Evolutionary conservation across 305 asterid genomes (phyloP).

Genomic region (Caryopteris hybrid): DNA sequence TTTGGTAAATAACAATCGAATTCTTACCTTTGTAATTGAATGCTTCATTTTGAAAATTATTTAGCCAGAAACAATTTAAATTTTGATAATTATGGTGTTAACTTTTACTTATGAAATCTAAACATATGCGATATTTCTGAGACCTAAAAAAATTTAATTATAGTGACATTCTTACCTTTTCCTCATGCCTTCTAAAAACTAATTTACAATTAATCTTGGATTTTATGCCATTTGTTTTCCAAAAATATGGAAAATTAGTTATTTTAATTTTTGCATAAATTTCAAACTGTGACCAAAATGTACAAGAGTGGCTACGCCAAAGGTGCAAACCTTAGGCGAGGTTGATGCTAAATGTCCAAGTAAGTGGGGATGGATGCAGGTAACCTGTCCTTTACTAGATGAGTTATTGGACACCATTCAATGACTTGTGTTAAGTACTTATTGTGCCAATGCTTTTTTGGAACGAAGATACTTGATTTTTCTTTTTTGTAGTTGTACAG

Average conservation of each 20-base stretch:
- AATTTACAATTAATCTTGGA: neutral
- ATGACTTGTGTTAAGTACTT: neutral
- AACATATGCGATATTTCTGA: neutral
- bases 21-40: neutral
- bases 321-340: neutral
- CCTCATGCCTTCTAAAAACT: neutral
- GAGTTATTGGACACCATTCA: neutral
- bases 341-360: neutral
- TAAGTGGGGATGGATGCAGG: constrained; percentile 5
- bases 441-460: neutral
- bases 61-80: neutral
- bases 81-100: neutral
- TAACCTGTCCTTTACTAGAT: neutral
- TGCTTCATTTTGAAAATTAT: neutral
- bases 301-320: neutral
- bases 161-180: neutral
- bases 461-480: neutral
- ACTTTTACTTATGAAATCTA: too few species aligned
- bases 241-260: neutral
- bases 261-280: neutral
- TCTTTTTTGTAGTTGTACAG: neutral
- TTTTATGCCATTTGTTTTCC: neutral
- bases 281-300: neutral
- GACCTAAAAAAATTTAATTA: neutral
- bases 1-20: neutral